Evolutionary conservation across 352 stramenopile species (phyloP).

Genomic region (Blastocystis sp.): DNA sequence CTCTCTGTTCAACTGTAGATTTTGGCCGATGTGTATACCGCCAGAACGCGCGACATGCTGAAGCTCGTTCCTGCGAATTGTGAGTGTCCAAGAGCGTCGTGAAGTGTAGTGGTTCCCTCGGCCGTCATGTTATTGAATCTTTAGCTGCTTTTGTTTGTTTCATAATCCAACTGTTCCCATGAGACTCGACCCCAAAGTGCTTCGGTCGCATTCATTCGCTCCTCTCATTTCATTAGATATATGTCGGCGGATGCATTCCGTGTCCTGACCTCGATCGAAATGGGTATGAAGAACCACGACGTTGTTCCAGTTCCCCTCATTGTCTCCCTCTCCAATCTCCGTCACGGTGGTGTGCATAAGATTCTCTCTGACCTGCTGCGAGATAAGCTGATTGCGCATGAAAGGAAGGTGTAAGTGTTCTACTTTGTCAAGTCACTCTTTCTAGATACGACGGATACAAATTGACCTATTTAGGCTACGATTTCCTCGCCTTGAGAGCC

Average conservation of each 20-base stretch:
- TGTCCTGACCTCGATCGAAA: slow-evolving; percentile 95
- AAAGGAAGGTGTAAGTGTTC: slow-evolving; percentile 86
- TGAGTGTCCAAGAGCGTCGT: not conserved
- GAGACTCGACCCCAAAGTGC: slow-evolving; percentile 78
- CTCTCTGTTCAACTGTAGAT: not conserved
- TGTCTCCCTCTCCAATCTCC: slow-evolving; percentile 89
- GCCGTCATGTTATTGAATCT: not conserved
- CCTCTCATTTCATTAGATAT: slow-evolving; percentile 73
- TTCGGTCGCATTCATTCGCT: slow-evolving; percentile 76
- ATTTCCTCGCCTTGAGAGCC: slow-evolving; percentile 93
- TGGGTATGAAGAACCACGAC: slow-evolving; percentile 97
- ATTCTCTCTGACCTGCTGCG: slow-evolving; percentile 90
- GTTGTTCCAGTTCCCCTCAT: slow-evolving; percentile 94
- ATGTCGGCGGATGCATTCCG: slow-evolving; percentile 92
- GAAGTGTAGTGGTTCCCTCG: slow-evolving; percentile 11
- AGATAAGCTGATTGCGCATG: slow-evolving; percentile 96
- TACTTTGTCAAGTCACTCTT: not conserved
- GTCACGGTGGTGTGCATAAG: slow-evolving; percentile 93
- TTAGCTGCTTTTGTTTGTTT: not conserved
- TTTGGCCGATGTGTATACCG: not conserved
- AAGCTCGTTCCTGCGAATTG: slow-evolving; percentile 48
- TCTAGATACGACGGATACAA: slow-evolving; percentile 78
- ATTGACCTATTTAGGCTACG: slow-evolving; percentile 97
- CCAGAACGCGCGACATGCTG: slow-evolving; percentile 31
- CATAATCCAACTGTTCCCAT: slow-evolving; percentile 70